Base-by-base conservation (phyloP, 169 alveolate genomes). In the Blepharisma undulans region DNA sequence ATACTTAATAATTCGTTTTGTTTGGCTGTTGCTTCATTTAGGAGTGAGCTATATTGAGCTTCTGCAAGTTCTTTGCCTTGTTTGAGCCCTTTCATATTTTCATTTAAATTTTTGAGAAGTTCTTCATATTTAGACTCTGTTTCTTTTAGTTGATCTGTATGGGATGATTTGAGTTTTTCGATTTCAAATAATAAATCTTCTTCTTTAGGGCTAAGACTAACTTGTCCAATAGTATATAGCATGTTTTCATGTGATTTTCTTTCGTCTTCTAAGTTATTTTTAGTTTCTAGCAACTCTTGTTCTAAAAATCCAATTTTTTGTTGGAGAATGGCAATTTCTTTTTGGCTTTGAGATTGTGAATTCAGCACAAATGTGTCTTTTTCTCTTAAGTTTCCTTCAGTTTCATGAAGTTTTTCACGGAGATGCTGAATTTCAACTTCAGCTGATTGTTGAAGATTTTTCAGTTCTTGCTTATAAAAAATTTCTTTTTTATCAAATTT, bases 271-370 rank as follows among this genome's bases (percentile, higher is more conserved):
- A 86, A 33, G 18, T 25, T 21, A 18, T 86, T n/a, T 72, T 86
- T 86, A 1, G 80, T 66, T 10, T 86, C 90, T 72, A 61, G 12
- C 25, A 86, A 10, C 27, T 86, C 80, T 32, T 66, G 82, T 19
- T 86, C 82, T 25, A 72, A 71, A 71, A 86, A 86, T 33, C 66
- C 90, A 2, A 86, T 25, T 86, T 86, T 86, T 25, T 86, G 90
- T 19, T 66, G 76, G 7, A 86, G 72, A 72, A 86, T 72, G 8
- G 90, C 90, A n/a, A 21, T 30, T 72, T 86, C 90, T 86, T 86
- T 86, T 29, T 27, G 33, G n/a, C 34, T 22, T 22, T 19, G 84
- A 71, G 90, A 25, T 29, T 19, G 25, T 12, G n/a, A 21, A 29
- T 66, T n/a, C 32, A 30, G 7, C 8, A 4, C 36, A 48, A 19